These are phyloP conservation scores for Yamadazyma paraphyllophila DNA, from an alignment of 805 yeast genomes.

Conservation along the genomic window DNA sequence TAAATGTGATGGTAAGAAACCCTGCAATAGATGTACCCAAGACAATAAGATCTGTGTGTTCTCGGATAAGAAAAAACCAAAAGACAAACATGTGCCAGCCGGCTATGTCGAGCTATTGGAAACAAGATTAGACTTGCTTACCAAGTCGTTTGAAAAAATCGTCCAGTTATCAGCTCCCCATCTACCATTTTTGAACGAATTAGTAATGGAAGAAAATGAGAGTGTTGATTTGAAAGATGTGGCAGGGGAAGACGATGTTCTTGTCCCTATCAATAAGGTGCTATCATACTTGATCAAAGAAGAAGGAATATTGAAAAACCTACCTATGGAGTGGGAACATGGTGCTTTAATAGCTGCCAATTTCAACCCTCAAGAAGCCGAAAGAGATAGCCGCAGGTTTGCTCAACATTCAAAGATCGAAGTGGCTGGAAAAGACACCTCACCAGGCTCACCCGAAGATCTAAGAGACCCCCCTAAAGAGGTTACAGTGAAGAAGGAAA, in stretches of 20 bases:
- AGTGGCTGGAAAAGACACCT: neutral
- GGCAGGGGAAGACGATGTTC: constrained; percentile 12
- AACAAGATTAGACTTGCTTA: constrained; percentile 52
- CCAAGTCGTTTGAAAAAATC: constrained; percentile 47
- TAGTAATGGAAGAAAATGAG: constrained; percentile 7
- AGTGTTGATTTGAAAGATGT: constrained; percentile 2
- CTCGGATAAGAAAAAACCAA: constrained; percentile 52
- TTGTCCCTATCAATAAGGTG: constrained; percentile 47
- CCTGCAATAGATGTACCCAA: constrained; percentile 53
- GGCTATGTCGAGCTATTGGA: constrained; percentile 66
- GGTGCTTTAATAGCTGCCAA: constrained; percentile 44
- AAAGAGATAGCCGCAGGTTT: constrained; percentile 28
- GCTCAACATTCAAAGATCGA: constrained; percentile 25
- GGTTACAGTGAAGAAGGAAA: too few relatives aligned
- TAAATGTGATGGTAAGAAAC: constrained; percentile 61
- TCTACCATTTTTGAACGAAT: constrained; percentile 18
- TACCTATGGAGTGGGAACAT: constrained; percentile 46
- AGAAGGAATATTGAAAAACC: constrained; percentile 36
- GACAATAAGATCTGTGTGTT: constrained; percentile 61
- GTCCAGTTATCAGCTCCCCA: constrained; percentile 29
- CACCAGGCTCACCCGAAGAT: neutral
- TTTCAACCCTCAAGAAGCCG: constrained; percentile 24
- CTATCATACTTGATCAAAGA: constrained; percentile 42
- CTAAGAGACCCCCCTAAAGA: neutral
- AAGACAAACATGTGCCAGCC: constrained; percentile 54